Evolutionary conservation across 176 grass and related monocot species (phyloP), one percentile per base, ranked within the genome.

Genomic region (Bothriochloa decipiens): DNA sequence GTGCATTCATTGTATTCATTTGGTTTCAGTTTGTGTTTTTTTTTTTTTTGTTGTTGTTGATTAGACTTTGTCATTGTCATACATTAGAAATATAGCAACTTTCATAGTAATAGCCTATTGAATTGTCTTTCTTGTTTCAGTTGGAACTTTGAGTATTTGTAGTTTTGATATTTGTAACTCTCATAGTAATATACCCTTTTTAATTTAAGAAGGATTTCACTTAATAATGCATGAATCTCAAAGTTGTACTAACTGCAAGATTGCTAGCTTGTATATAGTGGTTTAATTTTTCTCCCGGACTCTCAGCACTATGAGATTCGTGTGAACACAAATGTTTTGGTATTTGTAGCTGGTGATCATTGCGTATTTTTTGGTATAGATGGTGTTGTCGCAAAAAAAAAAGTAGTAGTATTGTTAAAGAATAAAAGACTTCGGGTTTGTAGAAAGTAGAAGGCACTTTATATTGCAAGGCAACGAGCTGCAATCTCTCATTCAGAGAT

Each of bases 381-480:
- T 64, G 8, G 37, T 62, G 11, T 8, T 63, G 78, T 83, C n/a
- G 17, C 20, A n/a, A n/a, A n/a, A n/a, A n/a, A n/a, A n/a, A n/a
- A 62, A 62, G n/a, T 65, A 67, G 75, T 14, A 17, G 37, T 62
- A 82, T 45, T 80, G 90, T 77, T 86, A 11, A 61, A 61, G 58
- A 60, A 61, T 12, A 60, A 81, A 81, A 68, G 86, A 87, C 62
- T 77, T 89, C 27, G 83, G 86, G 81, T 58, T 50, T 47, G 73
- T 89, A 22, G 71, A 93, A 96, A 93, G 81, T 52, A 65, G 76
- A 14, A 32, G 49, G 23, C 84, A 77, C 90, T 92, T 94, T 92
- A 83, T 65, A 90, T 92, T 90, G 83, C 78, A 92, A 88, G 70
- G 92, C 90, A 78, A 81, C 61, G 85, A 68, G 65, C 36, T 53